Evolutionary conservation across 441 rosid genomes (phyloP), one percentile per base, ranked within the genome.

Genomic region (Mallotus japonicus): DNA sequence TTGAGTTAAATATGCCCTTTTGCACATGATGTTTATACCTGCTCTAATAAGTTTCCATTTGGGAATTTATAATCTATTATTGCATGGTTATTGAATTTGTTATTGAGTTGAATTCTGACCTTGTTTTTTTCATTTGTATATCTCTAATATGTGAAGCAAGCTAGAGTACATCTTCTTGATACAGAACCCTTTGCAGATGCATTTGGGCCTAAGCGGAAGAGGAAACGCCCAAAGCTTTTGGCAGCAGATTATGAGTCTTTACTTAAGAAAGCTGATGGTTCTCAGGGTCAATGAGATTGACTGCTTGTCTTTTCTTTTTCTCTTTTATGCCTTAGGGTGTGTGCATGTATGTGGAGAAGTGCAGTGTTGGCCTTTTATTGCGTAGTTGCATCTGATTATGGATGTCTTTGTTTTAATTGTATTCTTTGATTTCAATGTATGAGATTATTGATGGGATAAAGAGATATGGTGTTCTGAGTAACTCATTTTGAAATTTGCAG

Each of bases 91-190:
- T 51, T 34, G 40, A 34, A 34, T 34, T 34, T 34, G 40, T 34
- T 5, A 34, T 34, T 24, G 40, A 75, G 17, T 53, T 65, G 24
- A 47, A 19, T 46, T 67, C 17, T 68, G 56, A 55, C 32, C 60
- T 34, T 68, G 37, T 56, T 49, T 37, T 24, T 78, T 70, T 59
- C 69, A 13, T 24, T 58, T 44, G 62, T 46, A 13, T 57, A 40
- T 78, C 22, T 22, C 0, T 34, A 34, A 67, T 73, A 19, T 69
- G 19, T 83, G 71, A 77, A 95, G 99, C 92, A 91, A 89, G 82
- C 91, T 7, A 91, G 96, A 85, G 96, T 92, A 70, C 98, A 89
- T 78, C 91, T 95, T 50, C 95, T 95, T 8, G 93, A 88, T 55
- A 90, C 86, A 8, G 89, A 89, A 80, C 92, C 99, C 8, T 95